Evolutionary conservation across 768 basidiomycete species (phyloP).

Genomic region (Neoboletus brunneissimus): DNA sequence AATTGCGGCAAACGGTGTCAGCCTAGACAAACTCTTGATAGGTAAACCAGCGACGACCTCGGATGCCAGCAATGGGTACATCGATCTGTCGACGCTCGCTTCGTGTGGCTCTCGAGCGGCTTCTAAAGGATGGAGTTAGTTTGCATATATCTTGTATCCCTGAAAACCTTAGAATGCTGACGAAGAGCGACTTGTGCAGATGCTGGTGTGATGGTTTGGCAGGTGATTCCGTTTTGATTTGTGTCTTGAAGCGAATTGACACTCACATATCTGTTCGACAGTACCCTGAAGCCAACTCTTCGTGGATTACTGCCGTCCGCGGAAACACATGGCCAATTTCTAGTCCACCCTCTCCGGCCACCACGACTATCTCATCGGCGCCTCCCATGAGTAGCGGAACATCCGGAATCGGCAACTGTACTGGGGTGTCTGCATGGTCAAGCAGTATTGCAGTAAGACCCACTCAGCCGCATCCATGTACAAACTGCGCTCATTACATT

Average conservation of each 20-base stretch:
- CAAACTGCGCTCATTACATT: no score
- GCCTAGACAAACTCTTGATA: conserved; percentile 65
- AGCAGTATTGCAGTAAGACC: no score
- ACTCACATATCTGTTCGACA: conserved; percentile 6
- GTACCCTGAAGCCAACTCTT: conserved; percentile 38
- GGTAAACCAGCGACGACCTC: conserved; percentile 59
- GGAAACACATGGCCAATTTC: conserved; percentile 35
- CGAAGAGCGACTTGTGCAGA: conserved; percentile 16
- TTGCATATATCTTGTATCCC: neutral
- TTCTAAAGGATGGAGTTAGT: conserved; percentile 63
- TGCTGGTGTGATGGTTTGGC: conserved; percentile 40
- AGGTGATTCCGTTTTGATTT: conserved; percentile 24
- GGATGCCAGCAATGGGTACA: conserved; percentile 57
- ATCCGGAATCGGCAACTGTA: no score
- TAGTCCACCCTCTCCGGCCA: neutral
- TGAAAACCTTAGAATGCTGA: neutral
- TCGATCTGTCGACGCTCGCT: conserved; percentile 54
- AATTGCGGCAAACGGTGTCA: conserved; percentile 52
- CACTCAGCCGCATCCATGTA: no score
- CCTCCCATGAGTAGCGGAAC: no score
- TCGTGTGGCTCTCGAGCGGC: conserved; percentile 62
- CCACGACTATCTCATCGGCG: no score
- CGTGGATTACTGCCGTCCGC: conserved; percentile 41
- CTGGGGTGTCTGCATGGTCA: no score
- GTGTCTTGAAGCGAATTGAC: neutral